Base-by-base conservation (phyloP, 331 rosid genomes). In the Acacia pycnantha region DNA sequence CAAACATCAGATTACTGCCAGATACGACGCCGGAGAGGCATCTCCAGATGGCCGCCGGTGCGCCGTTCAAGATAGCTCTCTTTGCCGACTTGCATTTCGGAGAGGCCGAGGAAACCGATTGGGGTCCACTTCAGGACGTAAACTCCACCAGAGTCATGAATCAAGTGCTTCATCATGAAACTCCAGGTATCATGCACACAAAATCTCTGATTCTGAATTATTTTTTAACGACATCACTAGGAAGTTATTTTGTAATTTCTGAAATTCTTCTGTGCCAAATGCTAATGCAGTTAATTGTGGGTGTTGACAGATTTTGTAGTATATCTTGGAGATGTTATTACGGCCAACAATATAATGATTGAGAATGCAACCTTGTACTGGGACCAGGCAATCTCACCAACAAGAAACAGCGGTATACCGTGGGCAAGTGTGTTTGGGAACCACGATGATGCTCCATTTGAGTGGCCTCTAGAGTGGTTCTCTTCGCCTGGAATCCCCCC, bases 1-100 rank as follows among this genome's bases (percentile, higher is more conserved):
- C 59, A 24, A 11, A 81, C 79, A 73, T 81, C 73, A 67, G 77
- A 77, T 33, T 86, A 58, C 67, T 69, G 19, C 65, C 58, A 58
- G 64, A 37, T 18, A 21, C 50, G n/a, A 8, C 62, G 16, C 41
- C 86, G 79, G 90, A 67, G 73, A 83, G 83, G 53, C 22, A 26
- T 65, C 64, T 87, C 65, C 85, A 70, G 69, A 71, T 86, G 44
- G 88, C 82, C 76, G 56, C 40, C 3, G 90, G 87, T 29, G 85
- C 84, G 54, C 46, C 87, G 5, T 92, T 92, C 77, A 92, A 86
- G 89, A 74, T 92, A n/a, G 88, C 91, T 0, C 27, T 94, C 59
- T 92, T 95, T 46, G 93, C 98, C 0, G 97, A 93, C 85, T 86
- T 95, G 81, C 98, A 95, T 85, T 93, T 90, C 47, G 98, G 98